These are phyloP conservation scores for Colletotrichum godetiae DNA, from an alignment of 2,329 filamentous ascomycete species.

Conservation along the genomic window DNA sequence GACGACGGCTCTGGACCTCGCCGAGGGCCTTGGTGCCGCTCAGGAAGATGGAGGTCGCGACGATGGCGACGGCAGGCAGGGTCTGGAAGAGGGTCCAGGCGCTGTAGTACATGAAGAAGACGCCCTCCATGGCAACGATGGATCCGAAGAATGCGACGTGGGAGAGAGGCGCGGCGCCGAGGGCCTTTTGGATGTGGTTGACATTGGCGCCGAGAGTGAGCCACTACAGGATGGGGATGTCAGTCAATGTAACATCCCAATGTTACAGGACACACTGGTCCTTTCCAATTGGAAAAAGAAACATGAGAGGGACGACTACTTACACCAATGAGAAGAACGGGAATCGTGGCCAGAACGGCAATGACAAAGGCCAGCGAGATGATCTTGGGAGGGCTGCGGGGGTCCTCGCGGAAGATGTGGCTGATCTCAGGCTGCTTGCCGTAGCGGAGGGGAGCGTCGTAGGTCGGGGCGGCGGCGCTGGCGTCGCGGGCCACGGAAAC, in stretches of 20 bases:
- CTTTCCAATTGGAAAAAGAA: background rate
- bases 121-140: slow-evolving; percentile 85
- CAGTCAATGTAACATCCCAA: slow-evolving; percentile 36
- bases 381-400: slow-evolving; percentile 82
- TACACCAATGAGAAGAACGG: slow-evolving; percentile 78
- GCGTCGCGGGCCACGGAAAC: slow-evolving; percentile 74
- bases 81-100: slow-evolving; percentile 93
- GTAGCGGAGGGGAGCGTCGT: slow-evolving; percentile 82
- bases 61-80: slow-evolving; percentile 76
- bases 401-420: slow-evolving; percentile 87
- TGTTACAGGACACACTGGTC: background rate
- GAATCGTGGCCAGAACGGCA: slow-evolving; percentile 79
- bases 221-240: slow-evolving; percentile 70
- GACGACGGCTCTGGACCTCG: slow-evolving; percentile 89
- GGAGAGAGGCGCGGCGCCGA: slow-evolving; percentile 80
- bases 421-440: slow-evolving; percentile 86
- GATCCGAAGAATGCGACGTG: slow-evolving; percentile 90
- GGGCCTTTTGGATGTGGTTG: slow-evolving; percentile 79
- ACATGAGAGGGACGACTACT: slow-evolving; percentile 43
- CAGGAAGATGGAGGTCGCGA: slow-evolving; percentile 80
- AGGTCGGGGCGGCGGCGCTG: slow-evolving; percentile 66
- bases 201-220: slow-evolving; percentile 84
- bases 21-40: slow-evolving; percentile 91
- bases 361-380: slow-evolving; percentile 83
- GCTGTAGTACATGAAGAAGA: slow-evolving; percentile 96